A percentile compares a stretch with the other conserved stretches of the same genome.
Evolutionary conservation across 768 basidiomycete species (phyloP).

Genomic region (Obba rivulosa): DNA sequence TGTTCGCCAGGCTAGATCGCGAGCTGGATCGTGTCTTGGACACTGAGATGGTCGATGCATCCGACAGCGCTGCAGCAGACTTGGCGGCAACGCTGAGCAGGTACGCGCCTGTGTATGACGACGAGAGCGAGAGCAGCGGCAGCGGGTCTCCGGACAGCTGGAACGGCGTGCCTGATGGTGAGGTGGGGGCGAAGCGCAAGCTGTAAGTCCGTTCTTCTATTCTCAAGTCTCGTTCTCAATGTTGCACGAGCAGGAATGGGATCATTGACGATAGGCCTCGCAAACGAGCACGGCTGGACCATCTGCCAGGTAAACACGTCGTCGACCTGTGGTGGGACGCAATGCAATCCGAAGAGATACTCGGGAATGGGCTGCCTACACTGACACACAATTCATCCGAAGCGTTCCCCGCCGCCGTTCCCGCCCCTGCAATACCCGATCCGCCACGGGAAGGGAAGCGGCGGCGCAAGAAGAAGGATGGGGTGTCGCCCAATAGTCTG

Average conservation of each 20-base stretch:
- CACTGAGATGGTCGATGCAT: background rate
- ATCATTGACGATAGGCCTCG: conserved; percentile 42
- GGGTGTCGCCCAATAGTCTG: conserved; percentile 33
- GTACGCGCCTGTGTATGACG: conserved; percentile 18
- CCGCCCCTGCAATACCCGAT: conserved; percentile 13
- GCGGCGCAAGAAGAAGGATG: conserved; percentile 30
- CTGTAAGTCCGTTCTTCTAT: conserved; percentile 29
- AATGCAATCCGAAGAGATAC: conserved; percentile 52
- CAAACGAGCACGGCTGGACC: conserved; percentile 53
- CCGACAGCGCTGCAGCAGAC: conserved; percentile 4
- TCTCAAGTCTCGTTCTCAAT: conserved; percentile 1
- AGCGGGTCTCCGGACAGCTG: conserved; percentile 22
- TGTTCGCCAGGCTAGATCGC: conserved; percentile 55
- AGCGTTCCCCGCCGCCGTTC: conserved; percentile 14
- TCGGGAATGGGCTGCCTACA: conserved; percentile 60
- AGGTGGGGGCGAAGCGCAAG: conserved; percentile 62
- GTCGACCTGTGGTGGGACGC: conserved; percentile 74
- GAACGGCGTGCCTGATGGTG: conserved; percentile 23
- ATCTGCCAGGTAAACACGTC: conserved; percentile 37
- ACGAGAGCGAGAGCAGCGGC: conserved; percentile 13
- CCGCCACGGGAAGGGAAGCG: conserved; percentile 17
- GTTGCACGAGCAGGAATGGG: conserved; percentile 20
- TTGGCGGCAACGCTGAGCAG: conserved; percentile 17
- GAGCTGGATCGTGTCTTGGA: conserved; percentile 32
- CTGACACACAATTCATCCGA: conserved; percentile 25